A percentile compares a stretch with the other conserved stretches of the same genome.
Evolutionary conservation across 495 filamentous ascomycete genomes (phyloP).

Genomic region (Lophiotrema nucula): DNA sequence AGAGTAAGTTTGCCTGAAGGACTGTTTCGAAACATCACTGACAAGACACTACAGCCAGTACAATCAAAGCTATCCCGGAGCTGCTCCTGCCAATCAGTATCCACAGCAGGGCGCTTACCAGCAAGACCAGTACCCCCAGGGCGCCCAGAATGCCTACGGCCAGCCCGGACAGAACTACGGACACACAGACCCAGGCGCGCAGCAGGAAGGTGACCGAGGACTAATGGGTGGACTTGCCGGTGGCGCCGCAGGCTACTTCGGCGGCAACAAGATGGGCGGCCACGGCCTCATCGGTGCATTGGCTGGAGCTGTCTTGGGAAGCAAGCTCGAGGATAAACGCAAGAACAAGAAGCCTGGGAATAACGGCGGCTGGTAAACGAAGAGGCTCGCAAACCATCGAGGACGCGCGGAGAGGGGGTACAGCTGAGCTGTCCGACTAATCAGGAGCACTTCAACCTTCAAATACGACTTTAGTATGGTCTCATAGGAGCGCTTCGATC

Average conservation of each 20-base stretch:
- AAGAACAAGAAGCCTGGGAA: conserved; percentile 36
- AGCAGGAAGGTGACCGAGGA: conserved; percentile 41
- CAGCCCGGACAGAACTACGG: conserved; percentile 34
- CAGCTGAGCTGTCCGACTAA: too few relatives aligned
- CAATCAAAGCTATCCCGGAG: conserved; percentile 29
- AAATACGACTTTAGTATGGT: too few relatives aligned
- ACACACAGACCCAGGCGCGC: conserved; percentile 33
- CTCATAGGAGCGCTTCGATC: too few relatives aligned
- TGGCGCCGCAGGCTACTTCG: conserved; percentile 38
- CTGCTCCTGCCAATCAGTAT: conserved; percentile 27
- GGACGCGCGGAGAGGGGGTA: too few relatives aligned
- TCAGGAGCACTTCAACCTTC: too few relatives aligned
- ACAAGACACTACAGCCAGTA: conserved; percentile 15
- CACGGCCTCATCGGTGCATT: conserved; percentile 41
- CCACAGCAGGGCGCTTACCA: conserved; percentile 14
- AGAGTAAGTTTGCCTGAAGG: conserved; percentile 19
- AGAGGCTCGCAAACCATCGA: too few relatives aligned
- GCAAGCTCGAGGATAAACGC: conserved; percentile 43
- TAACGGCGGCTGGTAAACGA: not conserved
- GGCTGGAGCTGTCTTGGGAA: conserved; percentile 40
- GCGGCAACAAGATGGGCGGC: conserved; percentile 39
- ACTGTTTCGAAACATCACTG: conserved; percentile 25
- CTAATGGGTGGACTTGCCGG: conserved; percentile 40
- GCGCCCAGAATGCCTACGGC: conserved; percentile 30
- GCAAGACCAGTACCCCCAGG: conserved; percentile 32